Evolutionary conservation across 116 monocot species (phyloP).

Genomic region (Dioscorea cayenensis): DNA sequence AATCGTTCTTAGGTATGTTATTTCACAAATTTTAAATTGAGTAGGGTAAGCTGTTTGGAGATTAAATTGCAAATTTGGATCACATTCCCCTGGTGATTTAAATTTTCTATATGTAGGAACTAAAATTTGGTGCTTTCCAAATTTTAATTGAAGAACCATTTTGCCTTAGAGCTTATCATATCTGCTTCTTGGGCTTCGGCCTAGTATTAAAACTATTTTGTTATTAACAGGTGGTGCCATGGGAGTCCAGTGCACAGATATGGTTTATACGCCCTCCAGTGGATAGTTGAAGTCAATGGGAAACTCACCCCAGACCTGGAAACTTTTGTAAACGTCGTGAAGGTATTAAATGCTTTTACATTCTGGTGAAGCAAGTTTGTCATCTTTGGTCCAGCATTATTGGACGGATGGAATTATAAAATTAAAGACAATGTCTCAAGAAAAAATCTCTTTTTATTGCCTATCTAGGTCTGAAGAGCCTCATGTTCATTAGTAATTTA

Average conservation of each 20-base stretch:
- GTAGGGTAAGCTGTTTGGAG: no score
- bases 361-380: background rate
- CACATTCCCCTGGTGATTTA: no score
- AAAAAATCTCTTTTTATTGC: no score
- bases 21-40: no score
- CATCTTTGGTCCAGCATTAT: background rate
- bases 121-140: no score
- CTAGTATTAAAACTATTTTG: background rate
- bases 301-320: constrained; percentile 79
- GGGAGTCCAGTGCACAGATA: constrained; percentile 95
- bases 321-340: constrained; percentile 70
- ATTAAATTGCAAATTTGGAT: no score
- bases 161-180: background rate
- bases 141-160: background rate
- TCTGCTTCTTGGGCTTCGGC: background rate
- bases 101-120: no score
- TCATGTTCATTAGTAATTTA: background rate
- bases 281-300: constrained; percentile 96
- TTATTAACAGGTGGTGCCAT: constrained; percentile 80
- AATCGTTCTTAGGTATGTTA: no score
- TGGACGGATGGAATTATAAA: no score
- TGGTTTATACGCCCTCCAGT: constrained; percentile 93
- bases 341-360: constrained; percentile 34
- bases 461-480: no score
- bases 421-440: no score